These are phyloP conservation scores for Artomyces pyxidatus DNA, from an alignment of 768 basidiomycete species.

Conservation along the genomic window DNA sequence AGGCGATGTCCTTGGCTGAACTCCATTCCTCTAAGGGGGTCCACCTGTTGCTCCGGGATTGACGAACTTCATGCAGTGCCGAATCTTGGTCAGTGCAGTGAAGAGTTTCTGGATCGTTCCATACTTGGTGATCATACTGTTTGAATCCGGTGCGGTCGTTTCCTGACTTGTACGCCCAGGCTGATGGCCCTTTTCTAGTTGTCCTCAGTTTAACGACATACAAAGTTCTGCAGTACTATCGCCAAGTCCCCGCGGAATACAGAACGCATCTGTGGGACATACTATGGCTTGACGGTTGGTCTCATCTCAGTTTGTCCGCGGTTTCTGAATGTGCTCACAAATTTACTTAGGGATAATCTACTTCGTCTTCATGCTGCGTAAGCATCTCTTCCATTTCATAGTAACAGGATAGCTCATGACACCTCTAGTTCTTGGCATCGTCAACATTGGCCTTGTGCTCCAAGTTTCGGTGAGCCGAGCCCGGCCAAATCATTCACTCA, in stretches of 20 bases:
- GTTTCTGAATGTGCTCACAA: neutral
- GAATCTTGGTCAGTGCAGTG: neutral
- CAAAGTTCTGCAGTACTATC: neutral
- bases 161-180: neutral
- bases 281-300: constrained; percentile 11
- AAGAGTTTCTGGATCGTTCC: neutral
- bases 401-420: neutral
- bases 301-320: neutral
- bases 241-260: neutral
- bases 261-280: constrained; percentile 5
- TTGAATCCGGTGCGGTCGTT: constrained; percentile 6
- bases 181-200: neutral
- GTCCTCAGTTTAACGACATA: constrained; percentile 9
- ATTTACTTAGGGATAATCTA: constrained; percentile 8
- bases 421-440: constrained; percentile 3
- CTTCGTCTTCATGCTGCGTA: constrained; percentile 14
- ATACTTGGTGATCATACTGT: constrained; percentile 2
- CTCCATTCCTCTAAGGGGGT: neutral
- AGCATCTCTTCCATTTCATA: neutral
- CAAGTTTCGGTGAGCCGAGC: constrained; percentile 1
- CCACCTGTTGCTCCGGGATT: neutral
- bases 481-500: neutral
- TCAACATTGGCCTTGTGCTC: constrained; percentile 7
- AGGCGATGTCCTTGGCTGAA: neutral
- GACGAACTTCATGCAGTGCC: constrained; percentile 1